Conservation (phyloP, 2,329 filamentous ascomycete species). For the Aspergillus quadrilineatus region DNA sequence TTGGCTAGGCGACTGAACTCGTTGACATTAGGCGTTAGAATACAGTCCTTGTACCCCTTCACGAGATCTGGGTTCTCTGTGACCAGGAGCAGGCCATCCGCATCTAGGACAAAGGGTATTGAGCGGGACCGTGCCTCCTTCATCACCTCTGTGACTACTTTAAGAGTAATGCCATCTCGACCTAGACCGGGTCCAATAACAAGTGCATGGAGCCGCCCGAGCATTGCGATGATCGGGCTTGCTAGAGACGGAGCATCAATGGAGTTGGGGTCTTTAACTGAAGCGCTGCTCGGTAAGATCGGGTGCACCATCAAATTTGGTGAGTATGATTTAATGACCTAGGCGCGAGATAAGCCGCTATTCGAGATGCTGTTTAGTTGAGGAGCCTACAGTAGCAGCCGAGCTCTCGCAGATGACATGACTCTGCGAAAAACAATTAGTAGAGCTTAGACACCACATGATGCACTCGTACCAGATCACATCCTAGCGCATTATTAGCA, state of each 20-base stretch:
- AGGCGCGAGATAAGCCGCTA: slow-evolving; percentile 5
- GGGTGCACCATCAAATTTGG: slow-evolving; percentile 99
- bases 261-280: slow-evolving; percentile 49
- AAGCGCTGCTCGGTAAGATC: slow-evolving; percentile 76
- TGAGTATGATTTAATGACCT: slow-evolving; percentile 95
- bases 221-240: slow-evolving; percentile 70
- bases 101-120: slow-evolving; percentile 85
- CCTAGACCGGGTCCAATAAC: slow-evolving; percentile 92
- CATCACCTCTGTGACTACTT: slow-evolving; percentile 77
- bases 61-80: slow-evolving; percentile 74
- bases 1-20: slow-evolving; percentile 85
- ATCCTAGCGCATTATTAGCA: slow-evolving; percentile 41
- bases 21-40: slow-evolving; percentile 91
- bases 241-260: slow-evolving; percentile 61
- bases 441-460: neutral
- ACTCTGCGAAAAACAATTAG: slow-evolving; percentile 43
- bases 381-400: slow-evolving; percentile 58
- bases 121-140: slow-evolving; percentile 67
- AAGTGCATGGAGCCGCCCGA: slow-evolving; percentile 83
- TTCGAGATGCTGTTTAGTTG: neutral
- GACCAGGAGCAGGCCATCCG: slow-evolving; percentile 80
- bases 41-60: slow-evolving; percentile 75
- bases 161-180: slow-evolving; percentile 84
- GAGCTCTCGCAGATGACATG: slow-evolving; percentile 94
- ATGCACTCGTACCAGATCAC: slow-evolving; percentile 71